Conservation (phyloP, 2,329 filamentous ascomycete species). For the Eurotiales sp. region DNA sequence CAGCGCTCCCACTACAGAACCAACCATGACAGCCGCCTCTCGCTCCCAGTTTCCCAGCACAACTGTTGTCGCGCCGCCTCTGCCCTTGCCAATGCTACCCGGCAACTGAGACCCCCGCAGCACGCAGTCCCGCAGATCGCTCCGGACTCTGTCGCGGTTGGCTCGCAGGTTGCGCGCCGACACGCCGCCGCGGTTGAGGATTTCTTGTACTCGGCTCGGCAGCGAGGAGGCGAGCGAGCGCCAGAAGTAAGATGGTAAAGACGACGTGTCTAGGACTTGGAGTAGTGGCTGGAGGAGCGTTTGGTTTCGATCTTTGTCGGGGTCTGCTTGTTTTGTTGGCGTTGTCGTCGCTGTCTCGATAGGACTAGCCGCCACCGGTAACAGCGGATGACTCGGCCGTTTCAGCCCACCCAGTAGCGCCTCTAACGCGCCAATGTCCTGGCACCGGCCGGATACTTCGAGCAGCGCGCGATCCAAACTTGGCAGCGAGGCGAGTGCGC, state of each 20-base stretch:
- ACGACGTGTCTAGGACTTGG: slow-evolving; percentile 77
- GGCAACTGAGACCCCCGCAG: slow-evolving; percentile 70
- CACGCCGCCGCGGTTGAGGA: slow-evolving; percentile 76
- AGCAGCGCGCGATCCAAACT: slow-evolving; percentile 75
- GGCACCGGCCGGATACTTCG: slow-evolving; percentile 79
- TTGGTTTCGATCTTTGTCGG: slow-evolving; percentile 29
- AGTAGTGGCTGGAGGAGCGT: slow-evolving; percentile 70
- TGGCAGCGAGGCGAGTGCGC: slow-evolving; percentile 75
- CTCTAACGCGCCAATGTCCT: slow-evolving; percentile 87
- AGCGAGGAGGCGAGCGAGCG: slow-evolving; percentile 77
- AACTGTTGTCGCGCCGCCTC: slow-evolving; percentile 37
- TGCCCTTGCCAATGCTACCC: slow-evolving; percentile 37
- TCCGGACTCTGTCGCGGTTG: slow-evolving; percentile 69
- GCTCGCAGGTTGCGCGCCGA: slow-evolving; percentile 74
- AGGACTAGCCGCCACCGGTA: slow-evolving; percentile 34
- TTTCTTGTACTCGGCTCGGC: slow-evolving; percentile 74
- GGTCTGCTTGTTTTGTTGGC: too few relatives aligned
- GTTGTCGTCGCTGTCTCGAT: neutral
- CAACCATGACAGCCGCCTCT: slow-evolving; percentile 92
- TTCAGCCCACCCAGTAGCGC: slow-evolving; percentile 66
- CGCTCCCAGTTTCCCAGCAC: slow-evolving; percentile 69
- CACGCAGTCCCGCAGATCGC: slow-evolving; percentile 80
- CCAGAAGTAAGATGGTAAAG: slow-evolving; percentile 90
- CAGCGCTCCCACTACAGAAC: slow-evolving; percentile 66
- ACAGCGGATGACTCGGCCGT: slow-evolving; percentile 64